Evolutionary conservation across 2,329 filamentous ascomycete genomes (phyloP), one percentile per base, ranked within the genome.

Genomic region (Sclerotinia minor): DNA sequence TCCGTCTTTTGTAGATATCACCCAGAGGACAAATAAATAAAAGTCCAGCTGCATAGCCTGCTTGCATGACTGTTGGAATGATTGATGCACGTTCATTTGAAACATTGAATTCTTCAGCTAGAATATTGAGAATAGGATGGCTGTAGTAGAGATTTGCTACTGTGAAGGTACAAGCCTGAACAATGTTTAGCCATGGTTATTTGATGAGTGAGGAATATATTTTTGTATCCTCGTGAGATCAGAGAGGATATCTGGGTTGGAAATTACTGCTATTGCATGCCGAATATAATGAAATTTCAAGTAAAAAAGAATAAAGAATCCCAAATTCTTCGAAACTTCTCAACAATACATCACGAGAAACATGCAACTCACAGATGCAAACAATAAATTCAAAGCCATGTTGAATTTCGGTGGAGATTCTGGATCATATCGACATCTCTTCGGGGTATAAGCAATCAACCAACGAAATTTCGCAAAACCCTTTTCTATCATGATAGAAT

Each of bases 141-240:
- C 85, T 91, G 78, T 94, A 93, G 79, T 94, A 94, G 3, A 94
- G 80, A 72, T 94, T 94, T 24, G 91, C 91, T 8, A 94, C 91
- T 0, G 89, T 92, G 72, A 92, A 87, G 5, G 87, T 84, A 0
- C 80, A 79, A 3, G 84, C 79, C 84, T 86, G 24, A 13, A 57
- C n/a, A 15, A 26, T 32, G 41, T 72, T 54, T 67, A 53, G n/a
- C 21, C 26, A 35, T 35, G 26, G 57, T 64, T 47, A 26, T 65
- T 8, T 29, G 38, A 57, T n/a, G 38, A 41, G 38, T 41, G 38
- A 41, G 13, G 38, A 13, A 41, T 41, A 41, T 41, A 5, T 41
- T 15, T 41, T 13, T 15, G 13, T 41, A n/a, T 41, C 5, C 13
- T 41, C 3, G 2, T 41, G 38, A 41, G 38, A 41, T 41, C 2